These are phyloP conservation scores for Flaveria linearis DNA, from an alignment of 129 eudicot species.

Conservation along the genomic window DNA sequence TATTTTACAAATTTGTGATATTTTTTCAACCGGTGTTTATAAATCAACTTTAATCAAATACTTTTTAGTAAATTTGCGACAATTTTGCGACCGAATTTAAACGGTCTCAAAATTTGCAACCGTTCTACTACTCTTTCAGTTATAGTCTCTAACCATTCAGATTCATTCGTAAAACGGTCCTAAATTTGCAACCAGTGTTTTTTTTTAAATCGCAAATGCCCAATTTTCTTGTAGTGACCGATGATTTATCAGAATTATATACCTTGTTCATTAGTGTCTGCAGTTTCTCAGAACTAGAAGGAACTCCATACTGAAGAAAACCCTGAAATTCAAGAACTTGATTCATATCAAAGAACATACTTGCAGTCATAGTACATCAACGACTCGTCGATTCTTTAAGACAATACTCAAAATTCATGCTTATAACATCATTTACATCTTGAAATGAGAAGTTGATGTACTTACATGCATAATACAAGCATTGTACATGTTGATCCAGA, in stretches of 20 bases:
- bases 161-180: too few relatives aligned
- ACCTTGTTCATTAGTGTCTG: conserved; percentile 82
- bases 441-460: neutral
- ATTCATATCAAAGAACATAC: neutral
- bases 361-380: neutral
- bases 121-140: too few relatives aligned
- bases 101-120: too few relatives aligned
- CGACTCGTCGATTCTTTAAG: too few relatives aligned
- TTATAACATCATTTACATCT: neutral
- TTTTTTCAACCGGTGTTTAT: too few relatives aligned
- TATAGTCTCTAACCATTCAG: too few relatives aligned
- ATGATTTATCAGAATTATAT: neutral
- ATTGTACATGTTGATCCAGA: conserved; percentile 98
- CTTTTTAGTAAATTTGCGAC: too few relatives aligned
- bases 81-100: too few relatives aligned
- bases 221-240: neutral
- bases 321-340: conserved; percentile 48
- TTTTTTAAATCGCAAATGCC: too few relatives aligned
- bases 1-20: too few relatives aligned
- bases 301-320: conserved; percentile 80
- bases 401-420: neutral
- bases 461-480: conserved; percentile 97
- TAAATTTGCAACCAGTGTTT: too few relatives aligned
- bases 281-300: conserved; percentile 65
- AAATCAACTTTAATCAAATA: too few relatives aligned